phyloP scores from a whole-genome alignment of 2,329 filamentous ascomycete genomes.

The Ophiognomonia clavigignenti-juglandacearum region DNA sequence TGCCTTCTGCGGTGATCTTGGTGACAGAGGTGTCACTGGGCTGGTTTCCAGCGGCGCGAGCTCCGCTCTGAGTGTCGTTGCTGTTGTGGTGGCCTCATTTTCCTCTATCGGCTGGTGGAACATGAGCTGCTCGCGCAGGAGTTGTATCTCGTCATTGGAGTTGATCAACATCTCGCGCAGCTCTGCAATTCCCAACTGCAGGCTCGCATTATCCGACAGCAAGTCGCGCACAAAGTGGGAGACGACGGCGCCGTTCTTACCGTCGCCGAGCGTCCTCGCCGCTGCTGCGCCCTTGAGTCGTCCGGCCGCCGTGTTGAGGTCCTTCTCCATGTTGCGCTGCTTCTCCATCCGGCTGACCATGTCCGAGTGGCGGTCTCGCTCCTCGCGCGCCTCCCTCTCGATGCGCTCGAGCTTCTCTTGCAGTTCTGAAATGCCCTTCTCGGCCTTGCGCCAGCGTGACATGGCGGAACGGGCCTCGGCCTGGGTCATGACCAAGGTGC shows the following conservation, averaged over 20 bases:
- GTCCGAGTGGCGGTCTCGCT: slow-evolving; percentile 76
- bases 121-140: slow-evolving; percentile 73
- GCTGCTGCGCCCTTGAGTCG: slow-evolving; percentile 78
- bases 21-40: slow-evolving; percentile 21
- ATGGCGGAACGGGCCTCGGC: slow-evolving; percentile 75
- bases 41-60: slow-evolving; percentile 46
- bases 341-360: slow-evolving; percentile 79
- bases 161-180: slow-evolving; percentile 83
- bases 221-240: slow-evolving; percentile 95
- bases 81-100: slow-evolving; percentile 30
- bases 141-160: slow-evolving; percentile 92
- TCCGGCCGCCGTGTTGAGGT: slow-evolving; percentile 73
- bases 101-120: slow-evolving; percentile 67
- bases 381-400: slow-evolving; percentile 75
- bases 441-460: slow-evolving; percentile 79
- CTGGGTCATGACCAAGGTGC: slow-evolving; percentile 59
- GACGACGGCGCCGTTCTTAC: slow-evolving; percentile 66
- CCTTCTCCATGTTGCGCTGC: slow-evolving; percentile 74
- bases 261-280: slow-evolving; percentile 56
- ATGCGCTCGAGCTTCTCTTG: slow-evolving; percentile 87
- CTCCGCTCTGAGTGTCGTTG: slow-evolving; percentile 65
- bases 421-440: slow-evolving; percentile 70
- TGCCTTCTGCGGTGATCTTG: slow-evolving; percentile 1
- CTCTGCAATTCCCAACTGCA: slow-evolving; percentile 89
- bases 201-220: slow-evolving; percentile 87